Percentiles rank a stretch among this genome's conserved stretches.
phyloP scores from a whole-genome alignment of 2,329 filamentous ascomycete genomes.

The Dothideomycetidae sp. region DNA sequence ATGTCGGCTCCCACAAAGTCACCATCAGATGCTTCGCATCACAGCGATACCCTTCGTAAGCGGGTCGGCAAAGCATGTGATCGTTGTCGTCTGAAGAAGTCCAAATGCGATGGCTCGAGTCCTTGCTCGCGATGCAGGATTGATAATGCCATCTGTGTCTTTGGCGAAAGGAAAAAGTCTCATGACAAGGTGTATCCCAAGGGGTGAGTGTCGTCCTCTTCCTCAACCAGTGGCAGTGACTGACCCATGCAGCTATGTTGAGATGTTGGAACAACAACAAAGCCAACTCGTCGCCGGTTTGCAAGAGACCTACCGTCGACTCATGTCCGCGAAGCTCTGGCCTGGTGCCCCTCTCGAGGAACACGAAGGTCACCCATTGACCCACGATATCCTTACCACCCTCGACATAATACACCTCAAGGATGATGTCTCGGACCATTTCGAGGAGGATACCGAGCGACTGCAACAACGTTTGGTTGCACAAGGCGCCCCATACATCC shows the following conservation, averaged over 20 bases:
- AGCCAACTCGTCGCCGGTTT: conserved; percentile 46
- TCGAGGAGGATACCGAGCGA: conserved; percentile 43
- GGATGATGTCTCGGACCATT: conserved; percentile 35
- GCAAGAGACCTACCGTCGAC: conserved; percentile 44
- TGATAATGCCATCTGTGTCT: conserved; percentile 51
- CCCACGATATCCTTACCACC: conserved; percentile 48
- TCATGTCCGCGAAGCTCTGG: conserved; percentile 41
- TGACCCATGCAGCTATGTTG: conserved; percentile 38
- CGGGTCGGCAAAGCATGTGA: conserved; percentile 54
- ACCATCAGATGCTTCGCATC: conserved; percentile 6
- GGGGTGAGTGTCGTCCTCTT: conserved; percentile 30
- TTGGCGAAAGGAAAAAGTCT: conserved; percentile 50
- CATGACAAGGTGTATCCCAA: conserved; percentile 57
- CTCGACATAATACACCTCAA: conserved; percentile 42
- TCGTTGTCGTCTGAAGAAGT: conserved; percentile 51
- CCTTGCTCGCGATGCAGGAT: conserved; percentile 48
- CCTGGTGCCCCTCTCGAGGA: conserved; percentile 39
- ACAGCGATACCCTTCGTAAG: conserved; percentile 36
- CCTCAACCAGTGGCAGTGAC: conserved; percentile 7
- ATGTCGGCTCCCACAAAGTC: conserved; percentile 5
- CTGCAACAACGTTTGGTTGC: conserved; percentile 43
- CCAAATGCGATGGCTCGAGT: conserved; percentile 50
- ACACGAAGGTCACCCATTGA: conserved; percentile 43
- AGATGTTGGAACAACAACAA: conserved; percentile 55
- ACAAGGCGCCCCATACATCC: conserved; percentile 36